Evolutionary conservation across 345 rosid genomes (phyloP), one percentile per base, ranked within the genome.

Genomic region (Salix dunnii): DNA sequence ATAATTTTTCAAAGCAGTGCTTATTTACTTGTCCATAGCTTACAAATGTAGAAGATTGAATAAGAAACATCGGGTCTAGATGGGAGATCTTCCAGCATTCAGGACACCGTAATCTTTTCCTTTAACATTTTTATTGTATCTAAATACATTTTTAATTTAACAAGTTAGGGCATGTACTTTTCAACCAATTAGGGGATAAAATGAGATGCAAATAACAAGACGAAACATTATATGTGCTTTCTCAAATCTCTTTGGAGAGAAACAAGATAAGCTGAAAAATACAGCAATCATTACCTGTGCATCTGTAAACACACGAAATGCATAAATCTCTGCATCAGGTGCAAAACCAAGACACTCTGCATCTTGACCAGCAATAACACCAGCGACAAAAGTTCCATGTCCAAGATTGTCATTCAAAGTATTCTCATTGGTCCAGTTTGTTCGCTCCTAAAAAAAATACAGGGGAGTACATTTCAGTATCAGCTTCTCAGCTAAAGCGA

Each of bases 341-440:
- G 99, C 98, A 86, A 95, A 95, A 72, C 98, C 99, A 84, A 91
- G 94, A 85, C 99, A 95, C 69, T 91, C 93, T 61, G 90, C 67
- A 85, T 91, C 90, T 76, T 80, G 90, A 82, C 99, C 99, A 82
- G 98, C 96, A 83, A 95, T 82, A 74, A 95, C 97, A 84, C 99
- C 99, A 18, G 99, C 99, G 73, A 95, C 99, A 88, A 95, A 95
- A 16, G 99, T 95, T 81, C 99, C 99, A 80, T 95, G 99, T 36
- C 99, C 99, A 82, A 95, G 97, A 80, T 95, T 95, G 87, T 95
- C 99, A 90, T 93, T 95, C 82, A 95, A 85, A 72, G 99, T 95
- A 83, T 92, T 90, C 82, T 95, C 99, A 74, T 91, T 91, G 18
- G 99, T 95, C 99, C 99, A 95, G 80, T 95, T 95, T 31, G 98